These are phyloP conservation scores for Dentipellis sp. DNA, from an alignment of 768 basidiomycete species.

Conservation along the genomic window DNA sequence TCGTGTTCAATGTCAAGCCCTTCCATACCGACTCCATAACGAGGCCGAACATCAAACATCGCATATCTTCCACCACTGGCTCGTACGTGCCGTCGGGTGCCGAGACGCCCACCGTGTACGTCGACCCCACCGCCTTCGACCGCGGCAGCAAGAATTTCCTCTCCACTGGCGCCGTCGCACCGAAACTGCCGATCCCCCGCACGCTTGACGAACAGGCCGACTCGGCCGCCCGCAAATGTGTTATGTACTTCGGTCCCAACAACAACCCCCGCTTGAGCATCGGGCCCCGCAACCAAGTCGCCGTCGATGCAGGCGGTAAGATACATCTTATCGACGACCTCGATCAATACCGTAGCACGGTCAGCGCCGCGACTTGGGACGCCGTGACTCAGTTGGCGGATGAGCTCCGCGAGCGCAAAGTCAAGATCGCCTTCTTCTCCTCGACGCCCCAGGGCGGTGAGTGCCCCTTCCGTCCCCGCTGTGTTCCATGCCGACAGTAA, in stretches of 20 bases:
- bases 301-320: constrained; percentile 79
- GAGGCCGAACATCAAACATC: constrained; percentile 73
- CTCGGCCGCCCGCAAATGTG: constrained; percentile 74
- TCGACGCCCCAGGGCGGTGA: constrained; percentile 91
- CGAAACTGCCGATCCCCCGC: constrained; percentile 61
- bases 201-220: constrained; percentile 82
- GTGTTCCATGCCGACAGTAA: constrained; percentile 10
- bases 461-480: constrained; percentile 16
- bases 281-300: constrained; percentile 78
- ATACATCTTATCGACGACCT: constrained; percentile 82
- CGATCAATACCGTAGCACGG: constrained; percentile 66
- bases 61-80: constrained; percentile 71
- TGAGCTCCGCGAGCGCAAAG: constrained; percentile 77
- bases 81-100: constrained; percentile 71
- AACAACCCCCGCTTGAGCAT: constrained; percentile 81
- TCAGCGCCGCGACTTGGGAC: constrained; percentile 69
- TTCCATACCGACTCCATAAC: constrained; percentile 75
- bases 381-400: constrained; percentile 74
- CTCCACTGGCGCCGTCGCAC: constrained; percentile 36
- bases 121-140: constrained; percentile 45
- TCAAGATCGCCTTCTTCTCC: constrained; percentile 90
- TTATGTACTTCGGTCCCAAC: constrained; percentile 75
- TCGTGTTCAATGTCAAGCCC: constrained; percentile 80
- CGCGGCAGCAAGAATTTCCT: constrained; percentile 24
- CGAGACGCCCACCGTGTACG: constrained; percentile 65